Conservation (phyloP, 2,329 filamentous ascomycete genomes). For the Rhexocercosporidium sp. region DNA sequence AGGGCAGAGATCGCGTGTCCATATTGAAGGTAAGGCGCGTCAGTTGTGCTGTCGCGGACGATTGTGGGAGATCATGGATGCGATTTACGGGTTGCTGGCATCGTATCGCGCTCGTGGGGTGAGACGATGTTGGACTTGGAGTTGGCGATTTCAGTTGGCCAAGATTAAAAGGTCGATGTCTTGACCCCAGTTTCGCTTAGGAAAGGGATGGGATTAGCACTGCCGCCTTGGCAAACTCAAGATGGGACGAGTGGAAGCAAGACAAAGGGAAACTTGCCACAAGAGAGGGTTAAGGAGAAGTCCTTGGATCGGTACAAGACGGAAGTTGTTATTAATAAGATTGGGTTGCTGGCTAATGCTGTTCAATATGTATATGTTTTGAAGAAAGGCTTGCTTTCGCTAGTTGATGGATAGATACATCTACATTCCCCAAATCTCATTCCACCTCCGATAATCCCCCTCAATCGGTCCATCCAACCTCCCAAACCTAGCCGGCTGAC, state of each 20-base stretch:
- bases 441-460: conserved; percentile 63
- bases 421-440: conserved; percentile 63
- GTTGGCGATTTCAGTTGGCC: background rate
- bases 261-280: too few species aligned
- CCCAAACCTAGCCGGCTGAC: conserved; percentile 66
- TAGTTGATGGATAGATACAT: background rate
- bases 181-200: conserved; percentile 11
- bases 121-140: background rate
- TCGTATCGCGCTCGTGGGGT: background rate
- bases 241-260: background rate
- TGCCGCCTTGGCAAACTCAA: conserved; percentile 17
- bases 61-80: background rate
- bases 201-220: conserved; percentile 1
- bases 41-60: background rate
- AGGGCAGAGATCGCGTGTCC: conserved; percentile 18
- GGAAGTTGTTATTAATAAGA: background rate
- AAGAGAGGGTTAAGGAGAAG: too few species aligned
- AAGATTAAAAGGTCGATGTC: background rate
- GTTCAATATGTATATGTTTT: background rate
- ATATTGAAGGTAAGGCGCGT: conserved; percentile 12
- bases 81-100: background rate
- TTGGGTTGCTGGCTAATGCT: background rate
- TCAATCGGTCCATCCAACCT: conserved; percentile 65
- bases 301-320: background rate
- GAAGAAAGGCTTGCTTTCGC: background rate